Evolutionary conservation across 176 grass and related monocot species (phyloP).

Genomic region (Stipa capillata): DNA sequence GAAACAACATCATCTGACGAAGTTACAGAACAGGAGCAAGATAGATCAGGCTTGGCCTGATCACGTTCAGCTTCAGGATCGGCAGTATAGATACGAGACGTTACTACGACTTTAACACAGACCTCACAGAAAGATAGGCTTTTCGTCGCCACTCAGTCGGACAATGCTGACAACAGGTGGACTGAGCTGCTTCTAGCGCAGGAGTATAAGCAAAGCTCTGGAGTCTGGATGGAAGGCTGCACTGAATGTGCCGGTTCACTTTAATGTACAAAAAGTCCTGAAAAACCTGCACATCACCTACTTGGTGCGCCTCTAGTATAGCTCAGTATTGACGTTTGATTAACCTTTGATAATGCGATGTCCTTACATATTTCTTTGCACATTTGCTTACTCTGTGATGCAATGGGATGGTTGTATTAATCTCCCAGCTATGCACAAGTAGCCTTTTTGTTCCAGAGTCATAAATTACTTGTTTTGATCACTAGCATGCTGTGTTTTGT

Average conservation of each 20-base stretch:
- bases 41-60: conserved; percentile 28
- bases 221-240: neutral
- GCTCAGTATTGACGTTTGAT: neutral
- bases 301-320: conserved; percentile 21
- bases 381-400: neutral
- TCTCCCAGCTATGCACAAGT: neutral
- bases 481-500: no score
- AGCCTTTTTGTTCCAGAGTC: neutral
- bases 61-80: conserved; percentile 2
- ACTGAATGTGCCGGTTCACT: neutral
- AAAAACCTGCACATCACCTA: neutral
- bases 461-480: no score
- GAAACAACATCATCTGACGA: conserved; percentile 25
- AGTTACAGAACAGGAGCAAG: conserved; percentile 41
- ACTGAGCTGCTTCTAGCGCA: neutral
- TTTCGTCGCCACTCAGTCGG: neutral
- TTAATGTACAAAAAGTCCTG: conserved; percentile 17
- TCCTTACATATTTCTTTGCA: neutral
- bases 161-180: neutral
- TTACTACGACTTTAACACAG: conserved; percentile 30
- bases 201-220: conserved; percentile 8
- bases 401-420: neutral
- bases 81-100: conserved; percentile 35
- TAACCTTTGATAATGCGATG: neutral
- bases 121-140: conserved; percentile 12